phyloP scores from a whole-genome alignment of 2,329 filamentous ascomycete species.

The Botrytis paeoniae region DNA sequence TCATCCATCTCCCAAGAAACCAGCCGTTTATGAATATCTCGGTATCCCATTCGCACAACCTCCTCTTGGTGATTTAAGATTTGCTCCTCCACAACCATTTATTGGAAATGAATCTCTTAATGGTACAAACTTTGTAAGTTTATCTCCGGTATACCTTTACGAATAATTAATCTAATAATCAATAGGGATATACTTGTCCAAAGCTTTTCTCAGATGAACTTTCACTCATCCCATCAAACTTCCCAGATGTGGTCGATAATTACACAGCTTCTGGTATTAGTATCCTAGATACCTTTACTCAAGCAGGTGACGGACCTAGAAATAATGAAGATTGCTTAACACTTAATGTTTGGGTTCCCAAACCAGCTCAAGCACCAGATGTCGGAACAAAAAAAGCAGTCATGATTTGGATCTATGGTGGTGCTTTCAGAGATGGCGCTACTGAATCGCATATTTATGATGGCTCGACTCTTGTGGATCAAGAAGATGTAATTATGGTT shows the following conservation, averaged over 20 bases:
- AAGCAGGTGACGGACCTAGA: background rate
- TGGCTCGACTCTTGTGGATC: slow-evolving; percentile 44
- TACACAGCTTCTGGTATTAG: slow-evolving; percentile 28
- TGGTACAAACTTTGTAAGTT: slow-evolving; percentile 31
- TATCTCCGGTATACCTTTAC: no score
- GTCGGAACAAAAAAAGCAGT: slow-evolving; percentile 42
- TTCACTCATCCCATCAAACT: background rate
- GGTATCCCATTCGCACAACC: slow-evolving; percentile 43
- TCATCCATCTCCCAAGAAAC: slow-evolving; percentile 27
- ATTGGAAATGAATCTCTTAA: slow-evolving; percentile 23
- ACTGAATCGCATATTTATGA: slow-evolving; percentile 42
- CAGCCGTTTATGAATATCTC: slow-evolving; percentile 39
- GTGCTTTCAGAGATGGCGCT: slow-evolving; percentile 42
- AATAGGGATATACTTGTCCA: slow-evolving; percentile 13
- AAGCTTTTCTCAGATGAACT: background rate
- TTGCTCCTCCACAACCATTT: slow-evolving; percentile 30
- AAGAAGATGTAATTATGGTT: slow-evolving; percentile 46
- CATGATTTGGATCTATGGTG: slow-evolving; percentile 46
- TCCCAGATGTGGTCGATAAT: slow-evolving; percentile 20
- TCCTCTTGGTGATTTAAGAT: slow-evolving; percentile 42
- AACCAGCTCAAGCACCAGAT: slow-evolving; percentile 25
- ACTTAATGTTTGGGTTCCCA: slow-evolving; percentile 41
- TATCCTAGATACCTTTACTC: slow-evolving; percentile 4
- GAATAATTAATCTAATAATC: background rate
- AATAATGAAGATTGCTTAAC: slow-evolving; percentile 41